Percentiles rank a stretch among this genome's conserved stretches.
These are phyloP conservation scores for Vanilla planifolia DNA, from an alignment of 106 monocot genomes.

Conservation along the genomic window DNA sequence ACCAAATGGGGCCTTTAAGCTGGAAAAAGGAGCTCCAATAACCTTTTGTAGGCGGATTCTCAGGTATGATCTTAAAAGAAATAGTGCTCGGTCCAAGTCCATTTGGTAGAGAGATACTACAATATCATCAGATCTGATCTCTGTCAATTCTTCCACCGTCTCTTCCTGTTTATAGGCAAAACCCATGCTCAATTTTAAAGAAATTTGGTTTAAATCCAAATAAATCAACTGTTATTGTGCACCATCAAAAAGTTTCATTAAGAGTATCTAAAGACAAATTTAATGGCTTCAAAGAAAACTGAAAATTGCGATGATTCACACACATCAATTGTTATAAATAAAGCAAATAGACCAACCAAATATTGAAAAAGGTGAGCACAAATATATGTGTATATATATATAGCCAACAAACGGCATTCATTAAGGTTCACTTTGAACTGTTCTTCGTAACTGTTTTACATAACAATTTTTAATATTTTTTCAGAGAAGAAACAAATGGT, in stretches of 20 bases:
- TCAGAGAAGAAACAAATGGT: no score
- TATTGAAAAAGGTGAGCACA: neutral
- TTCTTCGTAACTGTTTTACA: no score
- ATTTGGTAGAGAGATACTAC: slow-evolving; percentile 85
- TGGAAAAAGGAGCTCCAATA: neutral
- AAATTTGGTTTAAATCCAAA: neutral
- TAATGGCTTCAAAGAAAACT: no score
- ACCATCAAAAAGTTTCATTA: neutral
- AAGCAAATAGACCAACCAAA: neutral
- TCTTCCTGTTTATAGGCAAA: slow-evolving; percentile 49
- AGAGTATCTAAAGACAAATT: neutral
- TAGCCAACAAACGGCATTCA: no score
- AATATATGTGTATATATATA: no score
- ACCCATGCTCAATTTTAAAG: neutral
- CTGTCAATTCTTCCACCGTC: slow-evolving; percentile 59
- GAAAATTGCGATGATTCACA: no score
- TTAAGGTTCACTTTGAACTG: no score
- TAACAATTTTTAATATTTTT: no score
- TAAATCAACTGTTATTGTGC: neutral
- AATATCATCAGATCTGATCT: slow-evolving; percentile 57
- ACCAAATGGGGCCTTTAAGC: neutral
- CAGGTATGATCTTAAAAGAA: slow-evolving; percentile 88
- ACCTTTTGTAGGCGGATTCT: slow-evolving; percentile 86
- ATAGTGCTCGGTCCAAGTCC: slow-evolving; percentile 78
- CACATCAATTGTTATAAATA: no score